Base-by-base conservation (phyloP, 2,329 filamentous ascomycete genomes). In the Xylariaceae sp. region DNA sequence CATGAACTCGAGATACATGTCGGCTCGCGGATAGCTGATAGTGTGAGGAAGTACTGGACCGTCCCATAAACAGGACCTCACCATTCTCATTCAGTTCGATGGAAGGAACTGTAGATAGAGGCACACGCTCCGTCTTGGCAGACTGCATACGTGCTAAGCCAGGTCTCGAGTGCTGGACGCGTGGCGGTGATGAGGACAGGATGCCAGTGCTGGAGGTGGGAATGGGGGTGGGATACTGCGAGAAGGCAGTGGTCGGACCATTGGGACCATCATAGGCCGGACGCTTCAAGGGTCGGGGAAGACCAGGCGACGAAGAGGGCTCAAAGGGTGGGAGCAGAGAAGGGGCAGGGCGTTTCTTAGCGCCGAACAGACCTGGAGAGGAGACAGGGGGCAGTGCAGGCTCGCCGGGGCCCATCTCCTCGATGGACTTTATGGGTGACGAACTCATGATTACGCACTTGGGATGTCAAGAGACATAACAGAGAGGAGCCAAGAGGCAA, bases 171-270 rank as follows among this genome's bases (percentile, higher is more conserved):
- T 59, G 70, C 63, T 73, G 76, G 68, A 74, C 76, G 69, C 73
- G 81, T 59, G 89, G 87, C 52, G 92, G 92, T 58, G 92, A 96
- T 52, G 91, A 95, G 44, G 90, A 91, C 66, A 96, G 79, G 68
- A 97, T 90, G 69, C 90, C 90, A 51, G 93, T 96, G 66, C 91
- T 96, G 2, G 94, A 97, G 3, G 93, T 97, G 17, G 93, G 92
- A 62, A 96, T 83, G 1, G 94, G 94, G 2, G 94, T 97, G 48
- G 94, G 94, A 76, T 97, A 97, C 71, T 88, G 91, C 66, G 81
- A 75, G 65, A 81, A 80, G 58, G 79, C 79, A 66, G 76, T 77
- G 60, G 76, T 76, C 60, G 76, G 71, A 47, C 73, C 74, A 10
- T 73, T 70, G 51, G 68, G 66, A 35, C 67, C 68, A 13, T 72